Base-by-base conservation (phyloP, 352 stramenopile species). In the Nothophytophthora sp. region DNA sequence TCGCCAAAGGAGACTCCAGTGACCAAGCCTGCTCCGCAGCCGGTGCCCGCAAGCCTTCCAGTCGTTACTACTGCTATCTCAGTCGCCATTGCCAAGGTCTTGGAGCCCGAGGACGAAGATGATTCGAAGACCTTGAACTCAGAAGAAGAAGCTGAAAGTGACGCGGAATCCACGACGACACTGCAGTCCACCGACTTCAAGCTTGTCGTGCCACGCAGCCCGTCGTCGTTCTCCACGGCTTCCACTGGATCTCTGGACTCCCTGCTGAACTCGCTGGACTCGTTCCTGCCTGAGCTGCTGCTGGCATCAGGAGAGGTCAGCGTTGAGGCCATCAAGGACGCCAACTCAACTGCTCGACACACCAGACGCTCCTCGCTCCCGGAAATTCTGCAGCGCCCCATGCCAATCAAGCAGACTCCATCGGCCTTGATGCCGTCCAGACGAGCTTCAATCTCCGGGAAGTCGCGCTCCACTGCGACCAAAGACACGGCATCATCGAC, bases 211-310 rank as follows among this genome's bases (percentile, higher is more conserved):
- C 53, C 53, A 16, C 30, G 25, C 20, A 73, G 58, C 8, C 63
- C 63, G 36, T 73, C 63, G 19, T 37, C 51, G 13, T 72, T 49
- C 23, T 73, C 63, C 4, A 73, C 63, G n/a, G 30, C 63, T n/a
- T 73, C 63, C 23, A 69, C 63, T 4, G 36, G 43, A 5, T 73
- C 63, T 3, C 15, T 73, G n/a, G 63, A 73, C 27, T 73, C 63
- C 7, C 45, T 64, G 12, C 45, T 68, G 12, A 67, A 40, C 18
- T 68, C 57, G 23, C 37, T 64, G 15, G 62, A 71, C 39, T 53
- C 50, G 3, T 54, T 60, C 20, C 16, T 67, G 13, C 57, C 57
- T 15, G 62, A 71, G 9, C 34, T 60, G 16, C 29, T 60, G 16
- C 46, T 60, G 13, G 30, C 33, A 15, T 47, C 61, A 28, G 13